A percentile compares a stretch with the other conserved stretches of the same genome.
Conservation (phyloP, 176 grass and related monocot species). For the Miscanthus lutarioriparius region DNA sequence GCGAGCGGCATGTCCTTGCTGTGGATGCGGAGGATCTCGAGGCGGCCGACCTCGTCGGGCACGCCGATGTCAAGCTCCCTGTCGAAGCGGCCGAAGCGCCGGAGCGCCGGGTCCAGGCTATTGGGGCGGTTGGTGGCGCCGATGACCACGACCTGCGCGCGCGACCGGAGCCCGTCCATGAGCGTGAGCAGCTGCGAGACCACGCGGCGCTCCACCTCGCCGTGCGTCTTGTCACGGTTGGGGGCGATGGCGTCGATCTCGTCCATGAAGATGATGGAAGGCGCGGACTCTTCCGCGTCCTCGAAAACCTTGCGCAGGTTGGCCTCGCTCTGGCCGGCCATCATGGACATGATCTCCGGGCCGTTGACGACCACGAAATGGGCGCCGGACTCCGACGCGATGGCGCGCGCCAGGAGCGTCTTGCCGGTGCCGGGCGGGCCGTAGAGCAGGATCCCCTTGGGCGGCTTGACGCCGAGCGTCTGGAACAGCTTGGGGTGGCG, state of each 20-base stretch:
- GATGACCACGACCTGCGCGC: constrained; percentile 52
- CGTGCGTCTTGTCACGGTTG: constrained; percentile 54
- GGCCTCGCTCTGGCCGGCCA: constrained; percentile 49
- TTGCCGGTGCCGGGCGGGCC: constrained; percentile 60
- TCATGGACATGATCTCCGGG: constrained; percentile 59
- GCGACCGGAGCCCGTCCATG: constrained; percentile 52
- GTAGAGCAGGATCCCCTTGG: constrained; percentile 63
- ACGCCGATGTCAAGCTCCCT: constrained; percentile 60
- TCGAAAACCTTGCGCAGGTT: constrained; percentile 49
- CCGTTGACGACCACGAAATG: constrained; percentile 49
- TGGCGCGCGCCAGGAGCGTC: constrained; percentile 63
- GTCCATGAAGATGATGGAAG: constrained; percentile 45
- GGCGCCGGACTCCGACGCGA: constrained; percentile 54
- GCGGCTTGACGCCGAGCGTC: constrained; percentile 52
- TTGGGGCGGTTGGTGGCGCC: constrained; percentile 62
- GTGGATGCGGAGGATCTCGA: constrained; percentile 61
- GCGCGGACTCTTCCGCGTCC: constrained; percentile 28
- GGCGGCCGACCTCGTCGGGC: constrained; percentile 54
- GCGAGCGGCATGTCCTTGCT: constrained; percentile 47
- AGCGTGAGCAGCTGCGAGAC: constrained; percentile 62
- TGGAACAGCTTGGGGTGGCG: constrained; percentile 57
- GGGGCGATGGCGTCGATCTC: constrained; percentile 64
- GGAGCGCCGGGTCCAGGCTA: constrained; percentile 50
- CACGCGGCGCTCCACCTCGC: constrained; percentile 55
- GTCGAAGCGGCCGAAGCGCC: constrained; percentile 58